Evolutionary conservation across 2,329 filamentous ascomycete species (phyloP).

Genomic region (Diaporthe citrichinensis): DNA sequence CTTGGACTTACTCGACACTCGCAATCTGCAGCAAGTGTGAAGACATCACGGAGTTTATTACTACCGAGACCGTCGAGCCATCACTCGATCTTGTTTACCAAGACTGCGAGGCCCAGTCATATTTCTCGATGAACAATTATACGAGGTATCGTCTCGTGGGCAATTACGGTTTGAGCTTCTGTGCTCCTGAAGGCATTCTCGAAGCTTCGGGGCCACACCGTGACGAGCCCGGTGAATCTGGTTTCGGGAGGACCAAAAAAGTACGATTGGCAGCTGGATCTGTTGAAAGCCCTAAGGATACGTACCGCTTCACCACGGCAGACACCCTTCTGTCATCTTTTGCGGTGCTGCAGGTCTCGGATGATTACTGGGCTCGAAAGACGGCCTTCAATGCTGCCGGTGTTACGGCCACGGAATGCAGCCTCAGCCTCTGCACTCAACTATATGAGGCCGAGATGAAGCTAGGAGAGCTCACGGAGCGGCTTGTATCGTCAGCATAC

Average conservation of each 20-base stretch:
- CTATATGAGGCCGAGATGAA: background rate
- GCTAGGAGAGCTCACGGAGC: background rate
- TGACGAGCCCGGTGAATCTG: background rate
- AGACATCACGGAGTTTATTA: background rate
- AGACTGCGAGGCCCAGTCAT: background rate
- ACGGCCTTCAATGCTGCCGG: background rate
- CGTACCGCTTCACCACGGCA: background rate
- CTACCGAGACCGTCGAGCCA: background rate
- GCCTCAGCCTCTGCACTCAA: background rate
- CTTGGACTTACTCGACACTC: background rate
- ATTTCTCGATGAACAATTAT: background rate
- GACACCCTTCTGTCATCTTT: background rate
- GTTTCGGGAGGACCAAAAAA: background rate
- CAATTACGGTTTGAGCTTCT: background rate
- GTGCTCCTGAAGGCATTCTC: background rate
- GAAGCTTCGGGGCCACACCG: background rate
- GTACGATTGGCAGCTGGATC: background rate
- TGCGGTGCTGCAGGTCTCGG: background rate
- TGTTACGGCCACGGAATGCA: background rate
- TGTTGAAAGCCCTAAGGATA: background rate
- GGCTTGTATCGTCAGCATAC: background rate
- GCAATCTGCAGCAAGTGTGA: background rate
- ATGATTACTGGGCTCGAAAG: background rate
- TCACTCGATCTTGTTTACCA: background rate
- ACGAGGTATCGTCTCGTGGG: background rate